Base-by-base conservation (phyloP, 768 basidiomycete species). In the Suillus tomentosus region DNA sequence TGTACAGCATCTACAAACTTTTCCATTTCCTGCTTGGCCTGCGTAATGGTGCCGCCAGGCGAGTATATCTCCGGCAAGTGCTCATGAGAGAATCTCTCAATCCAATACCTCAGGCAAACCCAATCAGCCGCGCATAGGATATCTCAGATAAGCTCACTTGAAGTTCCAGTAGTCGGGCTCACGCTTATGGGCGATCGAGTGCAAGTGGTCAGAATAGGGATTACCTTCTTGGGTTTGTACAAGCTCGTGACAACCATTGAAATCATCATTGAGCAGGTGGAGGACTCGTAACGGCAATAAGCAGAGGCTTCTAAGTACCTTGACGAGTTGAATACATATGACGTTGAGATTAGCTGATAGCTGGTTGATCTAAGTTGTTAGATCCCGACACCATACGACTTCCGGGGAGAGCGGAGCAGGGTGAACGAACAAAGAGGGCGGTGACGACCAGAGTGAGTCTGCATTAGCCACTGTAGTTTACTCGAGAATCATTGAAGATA, bases 131-230 rank as follows among this genome's bases (percentile, higher is more conserved):
- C 24, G 36, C n/a, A 62, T 24, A 51, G 42, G 17, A 13, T 15
- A 43, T 40, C 5, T 54, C 27, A 42, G 7, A 22, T 4, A 19
- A 22, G n/a, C 71, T 56, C 22, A 68, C 66, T 57, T 68, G 60
- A 63, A 62, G 31, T 63, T 64, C 50, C 34, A n/a, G 34, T 72
- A 70, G 36, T 73, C 68, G 24, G 72, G 70, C 48, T 72, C 72
- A 22, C 72, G 66, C 57, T 68, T 67, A 51, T 73, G 70, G 31
- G 64, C 66, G 39, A 72, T 70, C 27, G 66, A 64, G 37, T 73
- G 65, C 40, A 70, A 43, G 53, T 72, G 70, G 40, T 72, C 68
- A 42, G 66, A 39, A 57, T 72, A 72, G 5, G 65, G 64, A 42
- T 70, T 50, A 5, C 72, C 70, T 43, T 69, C 69, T 10, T 60